A percentile compares a stretch with the other conserved stretches of the same genome.
phyloP scores from a whole-genome alignment of 2,329 filamentous ascomycete genomes.

The Fusarium protoensiforme region DNA sequence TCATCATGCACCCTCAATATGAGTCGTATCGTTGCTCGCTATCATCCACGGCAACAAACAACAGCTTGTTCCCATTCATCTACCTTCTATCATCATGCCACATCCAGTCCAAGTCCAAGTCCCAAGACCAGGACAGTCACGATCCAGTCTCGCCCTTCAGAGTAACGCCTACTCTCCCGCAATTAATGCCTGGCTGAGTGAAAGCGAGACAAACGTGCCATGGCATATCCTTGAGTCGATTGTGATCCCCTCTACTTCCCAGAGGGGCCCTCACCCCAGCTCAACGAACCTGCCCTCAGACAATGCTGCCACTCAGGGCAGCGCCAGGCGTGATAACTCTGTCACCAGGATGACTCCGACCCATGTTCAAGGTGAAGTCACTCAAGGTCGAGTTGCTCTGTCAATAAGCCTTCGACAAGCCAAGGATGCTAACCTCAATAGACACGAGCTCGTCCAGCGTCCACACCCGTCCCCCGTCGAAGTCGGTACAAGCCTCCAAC shows the following conservation, averaged over 20 bases:
- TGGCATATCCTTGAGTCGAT: conserved; percentile 8
- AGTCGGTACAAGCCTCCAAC: accelerated
- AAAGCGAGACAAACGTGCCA: background rate
- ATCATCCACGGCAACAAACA: too few relatives aligned
- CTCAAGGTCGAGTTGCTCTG: too few relatives aligned
- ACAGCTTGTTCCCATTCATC: too few relatives aligned
- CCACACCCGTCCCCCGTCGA: background rate
- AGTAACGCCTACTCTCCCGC: background rate
- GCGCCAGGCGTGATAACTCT: background rate
- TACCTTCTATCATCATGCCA: background rate
- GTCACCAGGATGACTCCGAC: accelerated
- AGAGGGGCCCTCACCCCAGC: background rate
- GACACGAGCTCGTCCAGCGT: accelerated
- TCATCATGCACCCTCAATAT: too few relatives aligned
- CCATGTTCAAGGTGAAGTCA: accelerated
- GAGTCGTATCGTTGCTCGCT: too few relatives aligned
- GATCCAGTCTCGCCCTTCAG: background rate
- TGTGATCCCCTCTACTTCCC: background rate
- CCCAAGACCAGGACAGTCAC: background rate
- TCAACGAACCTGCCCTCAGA: background rate
- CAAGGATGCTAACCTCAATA: background rate
- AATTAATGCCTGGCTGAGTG: background rate
- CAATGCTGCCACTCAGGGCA: background rate
- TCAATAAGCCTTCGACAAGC: accelerated
- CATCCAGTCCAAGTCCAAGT: background rate